Evolutionary conservation across 108 stramenopile genomes (phyloP).

Genomic region (Pseudonitzschia pungens): DNA sequence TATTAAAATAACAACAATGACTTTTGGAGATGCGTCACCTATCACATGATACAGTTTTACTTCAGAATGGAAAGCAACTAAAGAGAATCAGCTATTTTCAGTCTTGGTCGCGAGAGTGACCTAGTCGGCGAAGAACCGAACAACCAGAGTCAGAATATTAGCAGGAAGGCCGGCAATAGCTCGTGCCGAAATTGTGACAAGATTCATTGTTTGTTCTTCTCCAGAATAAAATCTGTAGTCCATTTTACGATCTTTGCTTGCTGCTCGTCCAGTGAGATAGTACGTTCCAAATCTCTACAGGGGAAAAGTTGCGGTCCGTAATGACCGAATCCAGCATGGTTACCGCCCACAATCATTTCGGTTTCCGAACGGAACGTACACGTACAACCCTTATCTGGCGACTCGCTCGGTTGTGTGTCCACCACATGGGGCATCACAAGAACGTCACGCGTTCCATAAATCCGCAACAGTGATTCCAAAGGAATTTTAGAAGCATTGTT

Average conservation of each 20-base stretch:
- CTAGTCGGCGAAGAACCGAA: no score
- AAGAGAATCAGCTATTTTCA: no score
- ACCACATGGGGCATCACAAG: not conserved
- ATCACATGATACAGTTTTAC: no score
- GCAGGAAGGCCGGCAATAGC: no score
- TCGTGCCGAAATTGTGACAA: no score
- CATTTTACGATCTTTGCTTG: constrained; percentile 23
- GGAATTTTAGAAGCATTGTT: no score
- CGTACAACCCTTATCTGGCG: constrained; percentile 1
- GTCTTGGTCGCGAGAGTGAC: no score
- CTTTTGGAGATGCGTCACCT: no score
- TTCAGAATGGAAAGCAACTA: no score
- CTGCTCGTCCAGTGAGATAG: constrained; percentile 33
- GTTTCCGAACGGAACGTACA: not conserved
- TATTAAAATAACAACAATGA: constrained; percentile 8
- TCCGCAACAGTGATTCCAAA: constrained; percentile 1
- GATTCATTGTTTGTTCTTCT: not conserved
- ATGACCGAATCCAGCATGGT: constrained; percentile 43
- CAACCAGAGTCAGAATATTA: no score
- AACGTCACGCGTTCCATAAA: not conserved
- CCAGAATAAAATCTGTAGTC: constrained; percentile 15
- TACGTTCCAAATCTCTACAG: constrained; percentile 23
- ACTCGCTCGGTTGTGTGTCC: not conserved
- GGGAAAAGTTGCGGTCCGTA: constrained; percentile 36
- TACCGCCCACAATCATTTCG: constrained; percentile 31